Base-by-base conservation (phyloP, 2,329 filamentous ascomycete genomes). In the Exophiala spinifera region DNA sequence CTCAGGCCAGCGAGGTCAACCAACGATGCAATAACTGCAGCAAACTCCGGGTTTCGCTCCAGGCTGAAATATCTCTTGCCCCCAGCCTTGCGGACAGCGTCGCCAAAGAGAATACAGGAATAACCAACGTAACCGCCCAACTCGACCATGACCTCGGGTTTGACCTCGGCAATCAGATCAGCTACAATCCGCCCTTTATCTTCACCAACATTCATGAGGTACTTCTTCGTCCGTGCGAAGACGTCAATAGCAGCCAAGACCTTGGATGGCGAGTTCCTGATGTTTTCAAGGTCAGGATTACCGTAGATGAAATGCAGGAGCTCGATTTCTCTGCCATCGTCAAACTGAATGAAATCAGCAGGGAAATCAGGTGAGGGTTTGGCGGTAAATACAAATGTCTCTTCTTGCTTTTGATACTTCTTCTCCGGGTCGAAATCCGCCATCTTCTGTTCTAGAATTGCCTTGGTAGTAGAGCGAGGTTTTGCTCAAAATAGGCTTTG, bases 41-140 rank as follows among this genome's bases (percentile, higher is more conserved):
- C 88, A 63, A 89, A 92, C 60, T 86, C 84, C 1, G 87, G 83
- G 63, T 86, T 88, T 63, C 82, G 76, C 67, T 94, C 89, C 4
- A 94, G 74, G 63, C 84, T 88, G 67, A 80, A 85, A 71, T 90
- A 91, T 20, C 75, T 74, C 61, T 79, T 76, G 2, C 86, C 87
- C 10, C 85, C 86, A 2, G 79, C 79, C 46, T 79, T 76, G 54
- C 80, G 80, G 14, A 89, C 73, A 0, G 85, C 84, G 33, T 83
- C 77, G 42, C 82, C 87, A 65, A 91, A 92, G 1, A 90, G 76
- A 55, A 94, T 83, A 55, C 85, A 85, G 0, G 88, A 92, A 74
- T 94, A 94, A 39, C 89, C 89, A 17, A 91, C 79, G 69, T 92
- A 94, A 46, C 87, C 86, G 44, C 89, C 89, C 0, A 94, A 77